Evolutionary conservation across 2,329 filamentous ascomycete species (phyloP), one percentile per base, ranked within the genome.

Genomic region (Epichloe hybrida): DNA sequence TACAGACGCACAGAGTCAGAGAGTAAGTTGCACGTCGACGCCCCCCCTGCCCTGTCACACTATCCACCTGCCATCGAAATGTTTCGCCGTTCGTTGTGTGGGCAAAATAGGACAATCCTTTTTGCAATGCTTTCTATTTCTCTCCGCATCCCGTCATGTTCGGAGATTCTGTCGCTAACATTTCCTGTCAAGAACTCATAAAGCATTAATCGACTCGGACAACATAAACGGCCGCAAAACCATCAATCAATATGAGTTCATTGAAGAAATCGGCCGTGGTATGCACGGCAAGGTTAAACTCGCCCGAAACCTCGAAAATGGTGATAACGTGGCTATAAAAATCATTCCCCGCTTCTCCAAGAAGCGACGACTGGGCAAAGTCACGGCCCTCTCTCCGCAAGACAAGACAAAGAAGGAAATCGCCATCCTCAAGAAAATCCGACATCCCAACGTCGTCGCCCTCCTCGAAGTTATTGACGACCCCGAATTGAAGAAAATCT

Each of bases 271-370:
- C 50, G 93, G 93, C 50, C 85, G 93, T 53, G 93, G 93, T 48
- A 88, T 95, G 61, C 93, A 98, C 65, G 93, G 93, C 62, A 98
- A 97, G 71, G 93, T 98, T 62, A 98, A 98, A 70, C 76, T 96
- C 46, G 93, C 90, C 46, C 81, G 88, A 50, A 89, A 94, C 63
- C 73, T 88, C 44, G 73, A 83, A 51, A 89, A 80, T 1, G 77
- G 78, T 54, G 83, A 87, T 49, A 84, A 84, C 63, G 91, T 98
- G 4, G 93, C 93, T 51, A 96, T 98, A 76, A 98, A 98, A 72
- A 98, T 98, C 60, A 95, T 98, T 45, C 88, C 95, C 52, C 83
- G 93, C 38, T 95, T 93, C 64, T 95, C 91, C 49, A 96, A 95
- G 71, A 88, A 88, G 60, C 83, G 90, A 51, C 86, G 91, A 27